phyloP scores from a whole-genome alignment of 148 eudicot genomes.

The Dysphania ambrosioides region DNA sequence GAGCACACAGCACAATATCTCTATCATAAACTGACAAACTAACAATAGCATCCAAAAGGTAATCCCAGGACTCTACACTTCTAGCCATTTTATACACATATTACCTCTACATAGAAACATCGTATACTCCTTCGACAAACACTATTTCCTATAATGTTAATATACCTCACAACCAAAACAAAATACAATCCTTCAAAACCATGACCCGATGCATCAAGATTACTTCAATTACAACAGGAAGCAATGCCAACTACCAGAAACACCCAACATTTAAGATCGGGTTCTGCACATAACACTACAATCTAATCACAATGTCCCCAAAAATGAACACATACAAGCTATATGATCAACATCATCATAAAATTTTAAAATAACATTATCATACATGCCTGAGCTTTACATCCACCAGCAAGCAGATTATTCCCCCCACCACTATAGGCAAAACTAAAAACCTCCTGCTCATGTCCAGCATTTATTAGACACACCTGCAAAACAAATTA shows the following conservation, averaged over 20 bases:
- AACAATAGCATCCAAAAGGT: background rate
- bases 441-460: conserved; percentile 79
- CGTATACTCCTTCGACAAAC: background rate
- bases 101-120: background rate
- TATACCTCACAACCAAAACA: background rate
- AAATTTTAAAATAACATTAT: background rate
- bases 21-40: background rate
- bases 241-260: background rate
- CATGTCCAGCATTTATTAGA: conserved; percentile 57
- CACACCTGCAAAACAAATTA: conserved; percentile 52
- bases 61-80: background rate
- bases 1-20: background rate
- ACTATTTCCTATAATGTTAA: background rate
- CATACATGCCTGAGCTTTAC: conserved; percentile 69
- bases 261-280: background rate
- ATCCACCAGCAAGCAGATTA: conserved; percentile 88
- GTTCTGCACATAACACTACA: background rate
- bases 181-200: background rate
- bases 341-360: background rate
- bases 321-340: background rate
- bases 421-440: conserved; percentile 59
- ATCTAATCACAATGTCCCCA: background rate
- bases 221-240: background rate
- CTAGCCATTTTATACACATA: background rate
- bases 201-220: no score